Conservation (phyloP, 148 eudicot genomes). For the Spergularia bocconei region DNA sequence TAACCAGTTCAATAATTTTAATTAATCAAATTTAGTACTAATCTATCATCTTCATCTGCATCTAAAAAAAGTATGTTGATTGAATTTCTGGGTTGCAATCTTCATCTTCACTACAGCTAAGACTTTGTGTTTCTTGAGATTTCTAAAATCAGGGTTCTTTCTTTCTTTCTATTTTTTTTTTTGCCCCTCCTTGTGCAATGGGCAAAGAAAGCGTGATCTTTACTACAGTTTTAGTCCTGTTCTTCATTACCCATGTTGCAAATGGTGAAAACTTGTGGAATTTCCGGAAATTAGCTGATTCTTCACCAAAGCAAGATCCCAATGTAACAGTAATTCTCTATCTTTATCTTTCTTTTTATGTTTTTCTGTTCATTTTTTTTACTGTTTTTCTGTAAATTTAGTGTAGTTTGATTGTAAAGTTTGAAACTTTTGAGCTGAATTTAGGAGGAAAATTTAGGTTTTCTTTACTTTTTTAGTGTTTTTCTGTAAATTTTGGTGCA, state of each 20-base stretch:
- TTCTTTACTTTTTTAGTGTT: too few species aligned
- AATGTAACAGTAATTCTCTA: conserved; percentile 21
- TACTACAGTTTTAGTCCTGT: conserved; percentile 26
- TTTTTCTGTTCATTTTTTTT: background rate
- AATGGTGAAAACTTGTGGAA: conserved; percentile 29
- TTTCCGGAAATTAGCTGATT: conserved; percentile 33
- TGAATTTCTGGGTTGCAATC: conserved; percentile 17
- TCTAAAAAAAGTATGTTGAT: background rate
- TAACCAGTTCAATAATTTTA: too few species aligned
- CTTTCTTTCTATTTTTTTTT: background rate
- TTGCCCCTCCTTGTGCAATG: conserved; percentile 29
- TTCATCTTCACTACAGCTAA: conserved; percentile 9
- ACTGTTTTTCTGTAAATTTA: too few species aligned
- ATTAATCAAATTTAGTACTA: too few species aligned
- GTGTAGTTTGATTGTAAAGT: too few species aligned
- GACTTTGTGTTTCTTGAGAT: conserved; percentile 13
- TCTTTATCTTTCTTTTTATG: background rate
- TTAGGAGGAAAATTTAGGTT: too few species aligned
- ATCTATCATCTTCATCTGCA: too few species aligned
- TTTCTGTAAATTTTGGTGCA: too few species aligned
- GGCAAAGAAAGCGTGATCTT: conserved; percentile 31
- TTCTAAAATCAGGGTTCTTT: conserved; percentile 13
- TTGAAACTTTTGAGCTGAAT: too few species aligned
- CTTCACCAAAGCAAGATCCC: conserved; percentile 20
- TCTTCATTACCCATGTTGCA: conserved; percentile 30